Evolutionary conservation across 306 rosid species (phyloP), one percentile per base, ranked within the genome.

Genomic region (Quercus suber): DNA sequence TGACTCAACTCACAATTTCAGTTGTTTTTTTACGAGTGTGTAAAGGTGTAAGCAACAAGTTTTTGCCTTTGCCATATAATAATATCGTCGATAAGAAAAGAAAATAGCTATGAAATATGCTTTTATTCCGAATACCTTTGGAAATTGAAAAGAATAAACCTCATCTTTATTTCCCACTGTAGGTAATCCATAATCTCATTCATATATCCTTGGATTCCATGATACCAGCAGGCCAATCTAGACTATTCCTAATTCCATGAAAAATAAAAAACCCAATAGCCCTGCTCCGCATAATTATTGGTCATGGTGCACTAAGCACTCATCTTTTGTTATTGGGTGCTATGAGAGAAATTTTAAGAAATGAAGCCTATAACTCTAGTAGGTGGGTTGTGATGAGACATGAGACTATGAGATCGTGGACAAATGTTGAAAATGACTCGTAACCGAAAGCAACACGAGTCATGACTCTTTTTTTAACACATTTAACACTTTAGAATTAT

Each of bases 121-220:
- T 59, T 55, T 69, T 75, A 75, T 81, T 67, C 84, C 65, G 12
- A 8, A 33, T 67, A 12, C 55, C 25, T 17, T 64, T 5, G 52
- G 23, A 19, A 55, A 56, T 49, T 12, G 35, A 51, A 31, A 78
- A 72, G 79, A 65, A 82, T 80, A 77, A 84, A 79, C 85, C 83
- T 84, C 69, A 58, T 79, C 76, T 69, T 68, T 56, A 60, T 19
- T 45, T 5, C 69, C 73, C 76, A 33, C 74, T 31, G 76, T 78
- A 61, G 64, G 77, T 41, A 41, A 41, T 41, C 45, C 45, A 78
- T 75, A 82, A 85, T 85, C 59, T 75, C 77, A 27, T 52, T 75
- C 69, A 68, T 82, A 72, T 87, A 78, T 55, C 37, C 71, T 63
- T 63, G 69, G 72, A 12, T 27, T 56, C 57, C 60, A 71, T 68